A percentile compares a stretch with the other conserved stretches of the same genome.
phyloP scores from a whole-genome alignment of 2,329 filamentous ascomycete genomes.

The Hymenoscyphus scutula region DNA sequence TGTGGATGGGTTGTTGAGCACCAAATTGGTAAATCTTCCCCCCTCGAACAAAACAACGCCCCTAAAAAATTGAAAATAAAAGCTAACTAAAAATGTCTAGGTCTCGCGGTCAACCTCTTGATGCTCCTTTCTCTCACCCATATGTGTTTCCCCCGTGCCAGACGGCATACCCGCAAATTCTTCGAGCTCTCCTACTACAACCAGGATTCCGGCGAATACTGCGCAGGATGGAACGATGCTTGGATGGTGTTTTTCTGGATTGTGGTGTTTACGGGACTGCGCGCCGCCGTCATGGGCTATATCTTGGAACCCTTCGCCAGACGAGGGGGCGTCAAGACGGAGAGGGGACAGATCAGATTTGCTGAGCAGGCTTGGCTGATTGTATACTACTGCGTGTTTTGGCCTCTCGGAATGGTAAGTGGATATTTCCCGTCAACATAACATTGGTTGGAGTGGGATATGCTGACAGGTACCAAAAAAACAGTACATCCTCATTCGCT shows the following conservation, averaged over 20 bases:
- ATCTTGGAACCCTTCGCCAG: conserved; percentile 75
- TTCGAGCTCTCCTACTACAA: conserved; percentile 85
- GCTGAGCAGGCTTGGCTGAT: conserved; percentile 93
- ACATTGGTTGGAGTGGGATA: neutral
- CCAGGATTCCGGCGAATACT: conserved; percentile 64
- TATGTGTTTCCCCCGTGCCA: conserved; percentile 75
- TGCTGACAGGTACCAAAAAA: conserved; percentile 42
- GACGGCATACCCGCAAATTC: conserved; percentile 80
- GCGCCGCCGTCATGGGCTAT: conserved; percentile 85
- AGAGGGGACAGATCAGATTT: conserved; percentile 77
- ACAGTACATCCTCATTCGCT: conserved; percentile 77
- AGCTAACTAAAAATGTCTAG: conserved; percentile 44
- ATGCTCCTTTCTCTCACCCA: conserved; percentile 81
- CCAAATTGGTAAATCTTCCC: conserved; percentile 71
- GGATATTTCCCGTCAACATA: neutral
- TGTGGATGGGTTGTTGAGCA: conserved; percentile 73
- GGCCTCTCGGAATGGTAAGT: conserved; percentile 78
- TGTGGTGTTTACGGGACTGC: conserved; percentile 80
- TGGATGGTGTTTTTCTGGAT: conserved; percentile 77
- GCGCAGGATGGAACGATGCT: conserved; percentile 74
- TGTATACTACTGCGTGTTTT: conserved; percentile 79
- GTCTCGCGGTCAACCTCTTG: conserved; percentile 81
- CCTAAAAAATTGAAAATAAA: neutral
- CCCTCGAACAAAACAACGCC: too few relatives aligned
- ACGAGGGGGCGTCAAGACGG: conserved; percentile 67